Conservation (phyloP, 371 early-diverging fungal genomes). For the Haplosporangium sp. region DNA sequence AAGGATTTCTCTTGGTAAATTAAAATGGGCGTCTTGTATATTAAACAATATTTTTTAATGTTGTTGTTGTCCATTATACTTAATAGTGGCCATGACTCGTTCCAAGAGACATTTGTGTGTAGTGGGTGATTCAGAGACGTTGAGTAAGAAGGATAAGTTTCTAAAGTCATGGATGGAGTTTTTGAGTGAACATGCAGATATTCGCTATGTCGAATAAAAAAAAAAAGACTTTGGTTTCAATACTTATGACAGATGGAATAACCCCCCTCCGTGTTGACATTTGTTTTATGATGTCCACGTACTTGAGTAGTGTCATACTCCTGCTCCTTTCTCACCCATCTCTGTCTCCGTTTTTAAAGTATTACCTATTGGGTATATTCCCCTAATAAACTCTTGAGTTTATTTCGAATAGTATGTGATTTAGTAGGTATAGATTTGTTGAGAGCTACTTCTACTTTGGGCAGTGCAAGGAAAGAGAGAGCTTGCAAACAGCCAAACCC, state of each 20-base stretch:
- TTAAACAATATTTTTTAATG: too few species aligned
- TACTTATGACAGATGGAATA: too few species aligned
- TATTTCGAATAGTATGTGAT: too few species aligned
- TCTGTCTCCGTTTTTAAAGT: background rate
- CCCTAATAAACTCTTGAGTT: background rate
- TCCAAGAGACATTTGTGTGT: slow-evolving; percentile 91
- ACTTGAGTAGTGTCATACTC: background rate
- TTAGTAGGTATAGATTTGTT: background rate
- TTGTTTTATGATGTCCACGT: background rate
- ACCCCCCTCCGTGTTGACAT: too few species aligned
- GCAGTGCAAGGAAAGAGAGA: too few species aligned
- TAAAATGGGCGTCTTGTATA: too few species aligned
- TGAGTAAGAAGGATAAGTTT: slow-evolving; percentile 66
- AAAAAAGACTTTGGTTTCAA: too few species aligned
- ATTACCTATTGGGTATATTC: background rate
- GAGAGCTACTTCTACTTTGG: too few species aligned
- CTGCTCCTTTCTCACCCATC: too few species aligned
- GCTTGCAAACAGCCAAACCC: too few species aligned
- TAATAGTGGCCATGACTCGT: slow-evolving; percentile 90
- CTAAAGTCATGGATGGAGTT: slow-evolving; percentile 69
- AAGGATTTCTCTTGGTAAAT: too few species aligned
- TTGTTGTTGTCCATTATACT: background rate
- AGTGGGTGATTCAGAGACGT: slow-evolving; percentile 82
- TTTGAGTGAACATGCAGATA: slow-evolving; percentile 66
- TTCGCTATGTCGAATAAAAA: slow-evolving; percentile 60